Evolutionary conservation across 1,139 yeast species (phyloP).

Genomic region (Blastobotrys malaysiensis): DNA sequence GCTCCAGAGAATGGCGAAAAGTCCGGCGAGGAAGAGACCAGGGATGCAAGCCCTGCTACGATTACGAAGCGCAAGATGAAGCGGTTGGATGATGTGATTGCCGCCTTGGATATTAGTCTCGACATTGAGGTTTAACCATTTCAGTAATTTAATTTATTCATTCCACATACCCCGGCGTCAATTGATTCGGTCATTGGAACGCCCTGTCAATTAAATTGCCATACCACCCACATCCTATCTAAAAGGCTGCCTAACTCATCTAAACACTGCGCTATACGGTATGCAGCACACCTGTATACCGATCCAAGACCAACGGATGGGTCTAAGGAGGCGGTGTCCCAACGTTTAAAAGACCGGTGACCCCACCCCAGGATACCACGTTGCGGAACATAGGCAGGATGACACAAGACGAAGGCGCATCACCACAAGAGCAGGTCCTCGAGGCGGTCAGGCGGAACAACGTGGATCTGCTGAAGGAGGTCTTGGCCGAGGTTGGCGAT

Average conservation of each 20-base stretch:
- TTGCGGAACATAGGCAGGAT: not conserved
- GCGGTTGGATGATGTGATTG: conserved; percentile 43
- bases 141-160: not conserved
- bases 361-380: not conserved
- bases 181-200: no score
- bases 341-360: not conserved
- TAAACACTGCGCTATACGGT: no score
- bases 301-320: not conserved
- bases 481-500: conserved; percentile 39
- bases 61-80: conserved; percentile 33
- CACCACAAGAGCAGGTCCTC: conserved; percentile 69
- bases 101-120: conserved; percentile 41
- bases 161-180: no score
- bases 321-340: not conserved
- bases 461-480: conserved; percentile 59
- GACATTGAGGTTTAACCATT: conserved; percentile 31
- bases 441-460: conserved; percentile 90
- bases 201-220: not conserved
- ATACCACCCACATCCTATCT: no score
- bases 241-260: no score
- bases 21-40: conserved; percentile 38
- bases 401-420: conserved; percentile 56
- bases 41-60: conserved; percentile 23
- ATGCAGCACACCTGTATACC: no score
- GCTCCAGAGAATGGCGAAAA: conserved; percentile 38